Conservation (phyloP, 2,329 filamentous ascomycete genomes). For the Penicillium sp. region DNA sequence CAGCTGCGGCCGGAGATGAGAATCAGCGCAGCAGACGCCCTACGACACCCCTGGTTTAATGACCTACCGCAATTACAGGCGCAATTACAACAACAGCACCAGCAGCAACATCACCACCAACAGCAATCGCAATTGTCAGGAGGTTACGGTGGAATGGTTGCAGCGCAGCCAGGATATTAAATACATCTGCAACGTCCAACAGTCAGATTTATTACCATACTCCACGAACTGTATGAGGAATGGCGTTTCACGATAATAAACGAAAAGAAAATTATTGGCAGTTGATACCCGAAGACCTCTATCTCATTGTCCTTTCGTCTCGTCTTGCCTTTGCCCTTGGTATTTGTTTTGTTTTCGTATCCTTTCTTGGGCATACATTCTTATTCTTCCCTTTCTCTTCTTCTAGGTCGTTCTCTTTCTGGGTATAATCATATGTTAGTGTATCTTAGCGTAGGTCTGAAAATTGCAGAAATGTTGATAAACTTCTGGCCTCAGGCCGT, state of each 20-base stretch:
- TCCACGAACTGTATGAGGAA: background rate
- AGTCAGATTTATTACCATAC: background rate
- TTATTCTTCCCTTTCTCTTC: background rate
- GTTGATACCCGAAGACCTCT: slow-evolving; percentile 6
- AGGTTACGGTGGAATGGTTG: slow-evolving; percentile 36
- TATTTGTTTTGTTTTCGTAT: background rate
- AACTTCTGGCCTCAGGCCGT: too few relatives aligned
- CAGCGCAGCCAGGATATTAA: slow-evolving; percentile 34
- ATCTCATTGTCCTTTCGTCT: background rate
- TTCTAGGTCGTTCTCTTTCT: background rate
- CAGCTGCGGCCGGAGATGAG: slow-evolving; percentile 89
- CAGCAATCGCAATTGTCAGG: slow-evolving; percentile 26
- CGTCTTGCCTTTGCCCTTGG: background rate
- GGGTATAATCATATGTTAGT: background rate
- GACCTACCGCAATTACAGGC: slow-evolving; percentile 55
- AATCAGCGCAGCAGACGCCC: slow-evolving; percentile 79
- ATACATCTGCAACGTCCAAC: background rate
- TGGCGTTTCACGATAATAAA: background rate
- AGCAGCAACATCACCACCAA: slow-evolving; percentile 35
- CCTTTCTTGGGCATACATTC: background rate
- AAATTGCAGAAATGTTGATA: too few relatives aligned
- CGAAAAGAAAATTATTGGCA: slow-evolving; percentile 1
- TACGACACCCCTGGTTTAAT: slow-evolving; percentile 90
- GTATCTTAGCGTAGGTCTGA: too few relatives aligned
- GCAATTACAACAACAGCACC: slow-evolving; percentile 42